Base-by-base conservation (phyloP, 23 red algal species). In the Pyropia haitanensis region DNA sequence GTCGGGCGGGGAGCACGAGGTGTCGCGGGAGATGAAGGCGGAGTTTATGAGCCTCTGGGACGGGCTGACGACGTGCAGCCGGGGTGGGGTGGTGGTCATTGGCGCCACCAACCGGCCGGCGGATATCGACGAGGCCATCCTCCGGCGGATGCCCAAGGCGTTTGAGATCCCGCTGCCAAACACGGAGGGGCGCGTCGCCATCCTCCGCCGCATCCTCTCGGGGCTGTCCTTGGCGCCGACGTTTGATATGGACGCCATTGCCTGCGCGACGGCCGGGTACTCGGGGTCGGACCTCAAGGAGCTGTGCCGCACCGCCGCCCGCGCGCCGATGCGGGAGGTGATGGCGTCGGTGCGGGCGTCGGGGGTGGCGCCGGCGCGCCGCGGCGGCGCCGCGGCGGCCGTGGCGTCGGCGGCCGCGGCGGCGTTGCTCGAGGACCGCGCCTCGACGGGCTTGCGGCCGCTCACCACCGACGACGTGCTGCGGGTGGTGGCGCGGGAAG, bases 11-110 rank as follows among this genome's bases (percentile, higher is more conserved):
- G 94, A 98, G 54, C 94, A 98, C 46, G 94, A 98, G 58, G 94
- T 80, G 23, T 88, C 91, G 46, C 81, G 88, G 29, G 88, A 98
- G 50, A 70, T 98, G 48, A 98, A 98, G 71, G 94, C 94, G n/a
- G 94, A 98, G 30, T 90, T 98, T 44, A 98, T 98, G 94, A 82
- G 87, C 68, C 63, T 90, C 30, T 98, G 94, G 94, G 94, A 98
- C 58, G 94, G 94, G 65, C 73, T 98, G 21, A 85, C 69, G 17
- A 98, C 80, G 12, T 74, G 77, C 64, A 67, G 78, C 27, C 27
- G 64, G 8, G 60, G n/a, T 14, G 80, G 72, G 13, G 81, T 98
- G 10, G 71, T 98, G 18, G 85, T 98, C 18, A 60, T 98, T 32
- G 94, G 94, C 61, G 86, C 86, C 28, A 98, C 94, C 13, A 98